Conservation (phyloP, 805 yeast species). For the Ogataea glucozyma region DNA sequence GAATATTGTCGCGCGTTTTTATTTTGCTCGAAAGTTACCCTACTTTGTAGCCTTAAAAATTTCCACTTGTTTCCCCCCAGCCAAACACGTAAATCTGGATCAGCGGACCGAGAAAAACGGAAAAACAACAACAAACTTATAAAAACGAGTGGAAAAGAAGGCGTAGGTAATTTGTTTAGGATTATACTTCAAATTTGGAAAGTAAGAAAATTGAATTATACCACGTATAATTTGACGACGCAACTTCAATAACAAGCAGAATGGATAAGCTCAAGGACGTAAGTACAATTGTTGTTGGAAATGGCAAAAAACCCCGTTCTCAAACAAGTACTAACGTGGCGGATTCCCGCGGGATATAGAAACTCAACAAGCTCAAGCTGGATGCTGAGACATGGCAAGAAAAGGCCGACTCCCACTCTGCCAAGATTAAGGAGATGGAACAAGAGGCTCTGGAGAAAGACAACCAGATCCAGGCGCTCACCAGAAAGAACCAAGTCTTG, state of each 20-base stretch:
- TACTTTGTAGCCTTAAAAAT: too few species aligned
- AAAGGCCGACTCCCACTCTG: conserved; percentile 84
- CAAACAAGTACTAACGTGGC: conserved; percentile 1
- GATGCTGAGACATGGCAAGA: conserved; percentile 98
- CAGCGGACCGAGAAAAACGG: conserved; percentile 4
- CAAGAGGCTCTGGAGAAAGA: conserved; percentile 92
- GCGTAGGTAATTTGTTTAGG: conserved; percentile 5
- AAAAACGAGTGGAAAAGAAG: conserved; percentile 3
- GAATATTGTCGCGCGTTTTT: neutral
- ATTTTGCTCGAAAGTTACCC: too few species aligned
- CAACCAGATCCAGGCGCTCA: conserved; percentile 89
- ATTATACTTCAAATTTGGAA: too few species aligned
- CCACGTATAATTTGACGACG: too few species aligned
- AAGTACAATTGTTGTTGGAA: conserved; percentile 25
- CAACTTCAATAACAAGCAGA: conserved; percentile 23
- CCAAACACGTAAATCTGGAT: conserved; percentile 7
- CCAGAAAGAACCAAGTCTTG: conserved; percentile 86
- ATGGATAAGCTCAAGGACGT: conserved; percentile 55
- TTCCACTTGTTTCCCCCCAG: neutral
- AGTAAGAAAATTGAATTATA: too few species aligned
- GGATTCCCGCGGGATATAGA: conserved; percentile 44
- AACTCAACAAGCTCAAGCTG: conserved; percentile 82
- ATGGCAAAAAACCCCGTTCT: neutral
- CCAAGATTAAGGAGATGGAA: conserved; percentile 83
- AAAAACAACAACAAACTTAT: conserved; percentile 7